phyloP scores from a whole-genome alignment of 306 rosid genomes.

The Delonix regia region DNA sequence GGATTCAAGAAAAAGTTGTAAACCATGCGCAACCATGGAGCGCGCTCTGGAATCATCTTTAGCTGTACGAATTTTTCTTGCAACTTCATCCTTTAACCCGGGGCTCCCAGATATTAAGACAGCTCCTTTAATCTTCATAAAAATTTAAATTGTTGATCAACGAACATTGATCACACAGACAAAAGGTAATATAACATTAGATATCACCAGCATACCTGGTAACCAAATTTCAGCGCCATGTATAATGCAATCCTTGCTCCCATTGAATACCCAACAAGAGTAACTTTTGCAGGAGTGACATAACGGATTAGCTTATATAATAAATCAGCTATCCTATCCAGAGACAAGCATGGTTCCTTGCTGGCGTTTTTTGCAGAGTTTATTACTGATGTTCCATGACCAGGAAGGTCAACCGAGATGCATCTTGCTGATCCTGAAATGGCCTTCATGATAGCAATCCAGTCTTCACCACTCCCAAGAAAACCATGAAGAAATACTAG shows the following conservation, averaged over 20 bases:
- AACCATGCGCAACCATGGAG: slow-evolving; percentile 61
- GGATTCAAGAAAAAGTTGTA: slow-evolving; percentile 64
- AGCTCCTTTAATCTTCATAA: slow-evolving; percentile 71
- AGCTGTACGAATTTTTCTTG: slow-evolving; percentile 77
- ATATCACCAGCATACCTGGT: slow-evolving; percentile 53
- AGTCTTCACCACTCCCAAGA: slow-evolving; percentile 93
- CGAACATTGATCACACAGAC: not conserved
- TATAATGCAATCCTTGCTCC: slow-evolving; percentile 87
- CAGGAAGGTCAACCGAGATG: slow-evolving; percentile 91
- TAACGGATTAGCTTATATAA: slow-evolving; percentile 51
- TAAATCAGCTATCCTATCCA: slow-evolving; percentile 66
- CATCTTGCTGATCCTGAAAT: slow-evolving; percentile 80
- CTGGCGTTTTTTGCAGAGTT: slow-evolving; percentile 35
- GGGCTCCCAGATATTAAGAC: slow-evolving; percentile 89
- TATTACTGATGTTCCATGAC: slow-evolving; percentile 75
- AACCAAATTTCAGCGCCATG: slow-evolving; percentile 74
- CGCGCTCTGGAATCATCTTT: slow-evolving; percentile 82
- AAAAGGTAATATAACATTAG: slow-evolving; percentile 30
- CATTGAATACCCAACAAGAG: slow-evolving; percentile 89
- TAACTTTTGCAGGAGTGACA: slow-evolving; percentile 67
- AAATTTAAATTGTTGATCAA: slow-evolving; percentile 35
- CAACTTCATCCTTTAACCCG: slow-evolving; percentile 69
- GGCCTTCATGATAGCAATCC: slow-evolving; percentile 83
- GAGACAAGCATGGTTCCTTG: slow-evolving; percentile 51
- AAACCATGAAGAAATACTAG: slow-evolving; percentile 90